Base-by-base conservation (phyloP, 768 basidiomycete genomes). In the Kwoniella newhampshirensis region DNA sequence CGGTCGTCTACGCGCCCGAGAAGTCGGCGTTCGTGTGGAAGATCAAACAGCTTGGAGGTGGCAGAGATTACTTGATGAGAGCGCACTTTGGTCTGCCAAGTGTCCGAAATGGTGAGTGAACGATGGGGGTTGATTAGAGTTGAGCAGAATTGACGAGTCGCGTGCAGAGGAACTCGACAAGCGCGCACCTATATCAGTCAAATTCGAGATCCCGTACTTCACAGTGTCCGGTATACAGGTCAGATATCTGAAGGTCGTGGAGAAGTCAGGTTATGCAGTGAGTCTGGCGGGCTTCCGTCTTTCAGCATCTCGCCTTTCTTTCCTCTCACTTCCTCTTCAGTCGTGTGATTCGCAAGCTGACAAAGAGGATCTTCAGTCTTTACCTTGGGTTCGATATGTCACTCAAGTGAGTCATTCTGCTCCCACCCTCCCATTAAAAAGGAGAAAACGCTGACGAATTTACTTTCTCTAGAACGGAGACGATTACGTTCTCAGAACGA, bases 1-100 rank as follows among this genome's bases (percentile, higher is more conserved):
- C 85, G 21, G 96, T 97, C 2, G 91, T 96, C 62, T 98, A 99
- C 71, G 92, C 88, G 1, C 96, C 94, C 0, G 96, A 99, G 75
- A 98, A 97, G 77, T 91, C 91, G 17, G 91, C 92, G 1, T 98
- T 98, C 70, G 89, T 97, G 1, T 98, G 96, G 96, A 97, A 97
- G 79, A 97, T 99, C 78, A 98, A 98, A 76, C 91, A 94, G 74
- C 83, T 99, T 0, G 93, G 90, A 4, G 96, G 96, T 4, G 90
- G 90, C 35, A 85, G 91, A 36, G 96, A 99, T 74, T 98, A 93
- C 79, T 82, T 97, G 52, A 97, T 98, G 94, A 83, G 96, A 11
- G 96, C 96, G 0, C 96, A 98, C 74, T 98, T 98, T 75, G 93
- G 93, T 46, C 79, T 99, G 41, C 96, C 96, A 0, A 90, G 88